Evolutionary conservation across 2,329 filamentous ascomycete genomes (phyloP), one percentile per base, ranked within the genome.

Genomic region (Pseudocercospora fuligena): DNA sequence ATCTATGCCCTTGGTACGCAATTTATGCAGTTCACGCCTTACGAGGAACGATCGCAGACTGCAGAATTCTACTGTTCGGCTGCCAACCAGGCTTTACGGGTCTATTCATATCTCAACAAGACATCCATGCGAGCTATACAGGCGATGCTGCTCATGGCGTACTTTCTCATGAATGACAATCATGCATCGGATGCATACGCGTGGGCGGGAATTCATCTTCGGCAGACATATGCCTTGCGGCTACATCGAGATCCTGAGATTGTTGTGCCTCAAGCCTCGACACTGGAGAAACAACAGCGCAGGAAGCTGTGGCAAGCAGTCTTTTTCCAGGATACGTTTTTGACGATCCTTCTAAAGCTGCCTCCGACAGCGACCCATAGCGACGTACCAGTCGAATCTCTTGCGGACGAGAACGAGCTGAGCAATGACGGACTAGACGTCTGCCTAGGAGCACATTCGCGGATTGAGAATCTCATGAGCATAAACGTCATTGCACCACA

Each of bases 121-220:
- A 90, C 91, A 1, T 92, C 90, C 0, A 83, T 93, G 59, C 83
- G 88, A 25, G 91, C 90, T 1, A 88, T 94, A 33, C 90, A 93
- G 77, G 88, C 92, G 53, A 94, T 94, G 91, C 89, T 93, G 0
- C 80, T 94, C n/a, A 88, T 93, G 66, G 89, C 89, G 0, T 94
- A 94, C 75, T 94, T 94, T 72, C 82, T 94, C 40, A 93, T 94
- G 81, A 94, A 94, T 73, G 91, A 94, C 77, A 93, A 93, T 73
- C 91, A 94, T 73, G 91, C 91, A 3, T 92, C 90, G 0, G 92
- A 94, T 75, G 92, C 91, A 1, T 94, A 91, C 89, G 89, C 91
- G 0, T 94, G 93, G 82, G 90, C 90, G 0, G 92, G 92, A 5
- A 89, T 94, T 27, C 78, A 93, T 23, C 89, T 92, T 70, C 85